These are phyloP conservation scores for Thalassiosira sp. DNA, from an alignment of 352 stramenopile species.

Conservation along the genomic window DNA sequence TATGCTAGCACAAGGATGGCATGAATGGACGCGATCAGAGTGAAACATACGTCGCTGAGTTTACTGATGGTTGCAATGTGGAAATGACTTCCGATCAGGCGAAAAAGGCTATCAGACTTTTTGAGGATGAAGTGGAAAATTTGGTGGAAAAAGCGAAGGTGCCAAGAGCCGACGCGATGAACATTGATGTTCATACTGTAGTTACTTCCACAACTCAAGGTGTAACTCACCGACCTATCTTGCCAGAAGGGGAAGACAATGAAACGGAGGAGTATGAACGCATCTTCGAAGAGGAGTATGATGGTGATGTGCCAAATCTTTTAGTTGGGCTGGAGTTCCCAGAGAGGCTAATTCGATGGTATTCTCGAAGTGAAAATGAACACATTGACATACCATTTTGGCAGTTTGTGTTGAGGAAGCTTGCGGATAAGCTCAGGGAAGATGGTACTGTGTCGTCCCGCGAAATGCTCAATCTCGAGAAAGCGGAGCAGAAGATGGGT, in stretches of 20 bases:
- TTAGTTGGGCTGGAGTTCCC: slow-evolving; percentile 36
- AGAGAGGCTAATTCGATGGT: background rate
- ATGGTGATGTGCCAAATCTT: slow-evolving; percentile 31
- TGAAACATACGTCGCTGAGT: slow-evolving; percentile 17
- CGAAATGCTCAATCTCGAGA: slow-evolving; percentile 30
- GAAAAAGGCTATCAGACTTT: slow-evolving; percentile 12
- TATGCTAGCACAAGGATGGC: background rate
- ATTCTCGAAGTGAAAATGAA: background rate
- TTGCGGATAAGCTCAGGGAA: slow-evolving; percentile 13
- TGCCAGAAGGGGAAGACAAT: slow-evolving; percentile 24
- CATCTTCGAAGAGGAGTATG: slow-evolving; percentile 41
- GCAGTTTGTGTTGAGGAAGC: slow-evolving; percentile 30
- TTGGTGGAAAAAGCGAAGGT: slow-evolving; percentile 18
- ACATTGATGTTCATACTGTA: slow-evolving; percentile 17
- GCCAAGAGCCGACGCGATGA: slow-evolving; percentile 14
- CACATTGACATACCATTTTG: slow-evolving; percentile 13
- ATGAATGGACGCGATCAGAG: too few relatives aligned
- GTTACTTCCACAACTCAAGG: background rate
- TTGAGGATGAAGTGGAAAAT: slow-evolving; percentile 29
- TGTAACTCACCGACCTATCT: slow-evolving; percentile 17
- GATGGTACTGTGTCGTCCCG: slow-evolving; percentile 3
- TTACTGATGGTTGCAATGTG: slow-evolving; percentile 20
- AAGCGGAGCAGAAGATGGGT: slow-evolving; percentile 1
- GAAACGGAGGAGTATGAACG: slow-evolving; percentile 38
- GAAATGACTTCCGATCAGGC: slow-evolving; percentile 28